These are phyloP conservation scores for Elsinoe fawcettii DNA, from an alignment of 2,329 filamentous ascomycete genomes.

Conservation along the genomic window DNA sequence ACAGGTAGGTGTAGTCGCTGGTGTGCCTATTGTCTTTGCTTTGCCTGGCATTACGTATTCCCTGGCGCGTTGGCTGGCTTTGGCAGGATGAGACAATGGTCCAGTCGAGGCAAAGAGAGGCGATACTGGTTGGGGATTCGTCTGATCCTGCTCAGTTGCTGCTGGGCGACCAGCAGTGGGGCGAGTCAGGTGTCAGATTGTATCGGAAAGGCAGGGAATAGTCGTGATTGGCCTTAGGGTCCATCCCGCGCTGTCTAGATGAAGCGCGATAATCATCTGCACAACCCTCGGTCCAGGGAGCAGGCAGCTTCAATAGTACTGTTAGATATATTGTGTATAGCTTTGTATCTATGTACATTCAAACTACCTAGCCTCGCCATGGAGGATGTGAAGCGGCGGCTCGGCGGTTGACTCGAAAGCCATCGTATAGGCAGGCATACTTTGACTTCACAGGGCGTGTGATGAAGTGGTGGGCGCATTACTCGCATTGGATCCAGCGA, in stretches of 20 bases:
- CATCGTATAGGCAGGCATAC: not conserved
- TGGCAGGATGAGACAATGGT: not conserved
- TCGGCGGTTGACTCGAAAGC: not conserved
- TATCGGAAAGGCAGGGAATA: not conserved
- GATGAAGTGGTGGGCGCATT: not conserved
- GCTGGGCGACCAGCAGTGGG: not conserved
- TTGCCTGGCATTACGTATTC: not conserved
- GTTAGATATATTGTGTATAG: not conserved
- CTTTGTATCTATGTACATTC: not conserved
- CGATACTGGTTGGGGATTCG: not conserved
- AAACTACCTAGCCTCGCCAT: not conserved
- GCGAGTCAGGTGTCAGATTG: not conserved
- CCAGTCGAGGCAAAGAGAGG: not conserved
- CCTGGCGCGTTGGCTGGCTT: not conserved
- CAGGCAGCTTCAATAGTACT: not conserved
- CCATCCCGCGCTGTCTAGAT: not conserved
- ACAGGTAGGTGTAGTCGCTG: not conserved
- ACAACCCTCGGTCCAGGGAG: constrained; percentile 3
- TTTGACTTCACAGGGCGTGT: not conserved
- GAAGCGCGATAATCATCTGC: not conserved
- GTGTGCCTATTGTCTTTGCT: not conserved
- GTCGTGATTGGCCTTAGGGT: not conserved
- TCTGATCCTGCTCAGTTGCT: not conserved
- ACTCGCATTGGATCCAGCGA: constrained; percentile 1
- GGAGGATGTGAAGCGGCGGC: not conserved